Evolutionary conservation across 495 filamentous ascomycete species (phyloP).

Genomic region (Penicillium samsonianum): DNA sequence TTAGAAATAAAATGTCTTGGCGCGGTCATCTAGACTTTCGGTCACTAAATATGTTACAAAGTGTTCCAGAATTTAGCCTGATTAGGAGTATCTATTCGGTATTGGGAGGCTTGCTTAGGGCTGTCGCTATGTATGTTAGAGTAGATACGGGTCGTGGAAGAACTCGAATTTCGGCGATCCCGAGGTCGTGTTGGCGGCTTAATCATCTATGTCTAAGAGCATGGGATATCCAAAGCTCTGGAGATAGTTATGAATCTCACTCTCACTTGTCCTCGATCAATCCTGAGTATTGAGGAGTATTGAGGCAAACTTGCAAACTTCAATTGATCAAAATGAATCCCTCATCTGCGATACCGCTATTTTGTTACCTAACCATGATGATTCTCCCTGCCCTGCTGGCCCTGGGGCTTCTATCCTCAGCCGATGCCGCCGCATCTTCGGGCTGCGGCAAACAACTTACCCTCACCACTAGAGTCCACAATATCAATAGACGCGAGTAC

Average conservation of each 20-base stretch:
- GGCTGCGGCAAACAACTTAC: conserved; percentile 44
- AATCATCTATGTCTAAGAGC: background rate
- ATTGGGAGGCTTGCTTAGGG: background rate
- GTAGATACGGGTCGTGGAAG: conserved; percentile 1
- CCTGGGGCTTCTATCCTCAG: conserved; percentile 11
- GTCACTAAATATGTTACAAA: background rate
- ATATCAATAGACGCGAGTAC: conserved; percentile 33
- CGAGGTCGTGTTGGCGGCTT: background rate
- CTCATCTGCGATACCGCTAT: background rate
- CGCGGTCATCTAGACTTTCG: conserved; percentile 9
- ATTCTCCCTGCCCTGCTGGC: conserved; percentile 14
- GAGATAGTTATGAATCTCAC: background rate
- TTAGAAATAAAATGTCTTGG: conserved; percentile 6
- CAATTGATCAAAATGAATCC: background rate
- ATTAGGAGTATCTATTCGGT: background rate
- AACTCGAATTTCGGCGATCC: background rate
- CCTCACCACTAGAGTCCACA: conserved; percentile 32
- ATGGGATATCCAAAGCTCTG: background rate
- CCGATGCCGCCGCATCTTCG: conserved; percentile 24
- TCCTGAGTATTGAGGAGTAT: background rate
- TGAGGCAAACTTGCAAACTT: background rate
- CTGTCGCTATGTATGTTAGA: background rate
- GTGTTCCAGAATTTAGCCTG: conserved; percentile 3
- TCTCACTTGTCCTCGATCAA: background rate
- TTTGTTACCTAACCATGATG: conserved; percentile 7